Conservation (phyloP, 495 filamentous ascomycete genomes). For the Aspergillus affinis region DNA sequence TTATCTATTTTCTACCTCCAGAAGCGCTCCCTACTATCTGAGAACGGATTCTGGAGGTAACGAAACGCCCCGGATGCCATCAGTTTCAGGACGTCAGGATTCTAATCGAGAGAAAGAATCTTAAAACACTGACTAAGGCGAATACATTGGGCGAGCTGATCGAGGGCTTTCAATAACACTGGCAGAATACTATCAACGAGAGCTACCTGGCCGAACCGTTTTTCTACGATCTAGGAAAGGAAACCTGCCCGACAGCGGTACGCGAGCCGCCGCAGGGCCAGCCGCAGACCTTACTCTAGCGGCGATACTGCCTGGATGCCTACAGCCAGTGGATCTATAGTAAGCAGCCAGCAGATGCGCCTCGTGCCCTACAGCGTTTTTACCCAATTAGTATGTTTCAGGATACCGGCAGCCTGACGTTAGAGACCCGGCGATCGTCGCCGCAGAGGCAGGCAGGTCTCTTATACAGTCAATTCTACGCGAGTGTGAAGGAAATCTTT, state of each 20-base stretch:
- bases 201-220: conserved; percentile 4
- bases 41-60: no score
- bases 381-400: conserved; percentile 5
- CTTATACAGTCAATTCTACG: conserved; percentile 11
- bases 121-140: conserved; percentile 9
- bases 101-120: conserved; percentile 7
- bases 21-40: no score
- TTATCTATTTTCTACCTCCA: no score
- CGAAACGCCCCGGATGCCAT: no score
- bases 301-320: conserved; percentile 1
- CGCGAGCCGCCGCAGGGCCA: not conserved
- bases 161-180: conserved; percentile 4
- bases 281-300: conserved; percentile 1
- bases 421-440: not conserved
- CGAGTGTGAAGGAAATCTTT: conserved; percentile 10
- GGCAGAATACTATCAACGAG: conserved; percentile 1
- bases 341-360: not conserved
- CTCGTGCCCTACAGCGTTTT: not conserved
- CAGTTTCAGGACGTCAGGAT: conserved; percentile 8
- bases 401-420: not conserved
- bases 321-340: not conserved
- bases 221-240: conserved; percentile 6
- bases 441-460: not conserved
- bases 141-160: conserved; percentile 4
- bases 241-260: conserved; percentile 4